A percentile compares a stretch with the other conserved stretches of the same genome.
These are phyloP conservation scores for Fusarium setosum DNA, from an alignment of 2,329 filamentous ascomycete genomes.

Conservation along the genomic window DNA sequence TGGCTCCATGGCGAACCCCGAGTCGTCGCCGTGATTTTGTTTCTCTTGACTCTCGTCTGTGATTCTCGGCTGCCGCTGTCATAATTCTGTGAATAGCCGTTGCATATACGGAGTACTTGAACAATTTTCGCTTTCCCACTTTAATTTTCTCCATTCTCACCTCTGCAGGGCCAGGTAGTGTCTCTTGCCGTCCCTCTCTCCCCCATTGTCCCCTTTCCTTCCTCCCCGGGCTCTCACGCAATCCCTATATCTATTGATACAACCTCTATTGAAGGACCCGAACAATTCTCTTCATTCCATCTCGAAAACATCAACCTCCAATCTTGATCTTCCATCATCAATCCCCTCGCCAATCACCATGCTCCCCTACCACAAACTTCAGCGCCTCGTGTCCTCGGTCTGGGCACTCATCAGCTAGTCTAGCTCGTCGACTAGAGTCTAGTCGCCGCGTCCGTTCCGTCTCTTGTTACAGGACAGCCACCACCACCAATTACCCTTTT, in stretches of 20 bases:
- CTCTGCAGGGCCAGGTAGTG: neutral
- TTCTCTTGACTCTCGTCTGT: neutral
- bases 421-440: slow-evolving; percentile 16
- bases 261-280: neutral
- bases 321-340: neutral
- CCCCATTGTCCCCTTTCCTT: slow-evolving; percentile 4
- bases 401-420: slow-evolving; percentile 25
- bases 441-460: slow-evolving; percentile 4
- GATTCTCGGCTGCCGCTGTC: slow-evolving; percentile 8
- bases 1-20: slow-evolving; percentile 27
- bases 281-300: neutral
- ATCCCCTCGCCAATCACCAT: slow-evolving; percentile 12
- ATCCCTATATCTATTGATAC: neutral
- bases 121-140: neutral
- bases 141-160: neutral
- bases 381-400: slow-evolving; percentile 16
- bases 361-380: slow-evolving; percentile 14
- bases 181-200: slow-evolving; percentile 10
- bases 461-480: slow-evolving; percentile 10
- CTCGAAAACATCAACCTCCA: slow-evolving; percentile 1
- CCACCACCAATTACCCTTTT: slow-evolving; percentile 15
- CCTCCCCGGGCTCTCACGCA: slow-evolving; percentile 3
- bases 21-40: slow-evolving; percentile 31
- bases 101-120: neutral
- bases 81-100: neutral